Conservation (phyloP, 257 asterid genomes). For the Gentiana macrophylla region DNA sequence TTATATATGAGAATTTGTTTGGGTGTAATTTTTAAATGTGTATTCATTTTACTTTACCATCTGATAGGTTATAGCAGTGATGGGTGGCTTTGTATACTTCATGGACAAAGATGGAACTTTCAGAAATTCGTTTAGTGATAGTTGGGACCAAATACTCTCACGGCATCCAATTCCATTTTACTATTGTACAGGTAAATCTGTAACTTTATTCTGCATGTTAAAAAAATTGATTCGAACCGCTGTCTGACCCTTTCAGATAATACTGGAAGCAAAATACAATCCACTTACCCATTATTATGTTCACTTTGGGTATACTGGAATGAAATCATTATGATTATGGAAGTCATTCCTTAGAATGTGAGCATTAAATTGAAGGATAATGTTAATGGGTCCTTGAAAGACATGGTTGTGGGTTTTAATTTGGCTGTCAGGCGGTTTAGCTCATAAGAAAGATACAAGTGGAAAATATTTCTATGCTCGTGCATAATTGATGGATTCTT, state of each 20-base stretch:
- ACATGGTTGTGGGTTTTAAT: background rate
- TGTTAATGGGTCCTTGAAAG: background rate
- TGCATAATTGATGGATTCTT: too few relatives aligned
- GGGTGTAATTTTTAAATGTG: too few relatives aligned
- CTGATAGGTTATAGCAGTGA: constrained; percentile 30
- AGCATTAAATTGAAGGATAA: background rate
- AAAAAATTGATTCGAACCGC: background rate
- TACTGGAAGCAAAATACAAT: too few relatives aligned
- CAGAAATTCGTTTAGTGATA: constrained; percentile 38
- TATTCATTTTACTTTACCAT: background rate
- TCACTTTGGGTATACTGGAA: too few relatives aligned
- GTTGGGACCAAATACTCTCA: constrained; percentile 48
- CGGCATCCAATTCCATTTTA: constrained; percentile 47
- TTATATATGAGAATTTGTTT: background rate
- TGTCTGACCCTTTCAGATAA: too few relatives aligned
- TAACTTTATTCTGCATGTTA: background rate
- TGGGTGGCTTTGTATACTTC: constrained; percentile 28
- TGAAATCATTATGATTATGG: background rate
- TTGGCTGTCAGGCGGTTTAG: background rate
- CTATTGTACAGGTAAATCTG: constrained; percentile 34
- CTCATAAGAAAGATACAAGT: background rate
- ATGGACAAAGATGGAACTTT: constrained; percentile 45
- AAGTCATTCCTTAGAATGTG: background rate
- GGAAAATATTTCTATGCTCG: too few relatives aligned
- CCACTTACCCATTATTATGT: too few relatives aligned